A percentile compares a stretch with the other conserved stretches of the same genome.
Evolutionary conservation across 2,329 filamentous ascomycete genomes (phyloP).

Genomic region (Cryphonectria nitschkei): DNA sequence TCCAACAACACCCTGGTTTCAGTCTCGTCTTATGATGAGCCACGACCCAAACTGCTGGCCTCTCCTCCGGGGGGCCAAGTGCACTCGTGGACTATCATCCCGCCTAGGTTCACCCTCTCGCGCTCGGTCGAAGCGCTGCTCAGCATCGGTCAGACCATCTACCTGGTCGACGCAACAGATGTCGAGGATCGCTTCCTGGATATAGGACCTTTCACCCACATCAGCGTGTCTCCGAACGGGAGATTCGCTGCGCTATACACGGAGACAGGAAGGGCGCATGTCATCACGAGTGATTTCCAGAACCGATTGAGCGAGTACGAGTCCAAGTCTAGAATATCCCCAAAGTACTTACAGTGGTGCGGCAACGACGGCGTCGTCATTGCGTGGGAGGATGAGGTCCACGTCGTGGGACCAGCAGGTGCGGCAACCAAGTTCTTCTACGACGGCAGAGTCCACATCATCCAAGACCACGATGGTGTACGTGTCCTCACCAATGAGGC

Average conservation of each 20-base stretch:
- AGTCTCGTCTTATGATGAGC: slow-evolving; percentile 89
- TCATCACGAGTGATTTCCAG: slow-evolving; percentile 95
- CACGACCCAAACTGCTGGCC: slow-evolving; percentile 81
- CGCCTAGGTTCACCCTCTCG: slow-evolving; percentile 86
- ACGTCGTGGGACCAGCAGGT: slow-evolving; percentile 85
- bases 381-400: slow-evolving; percentile 97
- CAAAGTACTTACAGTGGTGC: slow-evolving; percentile 92
- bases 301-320: slow-evolving; percentile 90
- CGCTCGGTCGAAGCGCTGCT: slow-evolving; percentile 91
- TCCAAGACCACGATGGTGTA: slow-evolving; percentile 84
- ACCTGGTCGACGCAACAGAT: slow-evolving; percentile 84
- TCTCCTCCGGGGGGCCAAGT: slow-evolving; percentile 76
- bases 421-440: slow-evolving; percentile 81
- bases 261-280: slow-evolving; percentile 81
- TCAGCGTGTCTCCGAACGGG: slow-evolving; percentile 89
- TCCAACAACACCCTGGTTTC: slow-evolving; percentile 85
- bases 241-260: slow-evolving; percentile 88
- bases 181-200: slow-evolving; percentile 90
- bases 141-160: slow-evolving; percentile 82
- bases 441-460: slow-evolving; percentile 85
- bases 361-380: slow-evolving; percentile 91
- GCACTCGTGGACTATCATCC: slow-evolving; percentile 86
- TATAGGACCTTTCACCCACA: slow-evolving; percentile 89
- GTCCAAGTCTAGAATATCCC: slow-evolving; percentile 80
- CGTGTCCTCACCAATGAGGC: slow-evolving; percentile 87